These are phyloP conservation scores for Amniculicola lignicola DNA, from an alignment of 495 filamentous ascomycete species.

Conservation along the genomic window DNA sequence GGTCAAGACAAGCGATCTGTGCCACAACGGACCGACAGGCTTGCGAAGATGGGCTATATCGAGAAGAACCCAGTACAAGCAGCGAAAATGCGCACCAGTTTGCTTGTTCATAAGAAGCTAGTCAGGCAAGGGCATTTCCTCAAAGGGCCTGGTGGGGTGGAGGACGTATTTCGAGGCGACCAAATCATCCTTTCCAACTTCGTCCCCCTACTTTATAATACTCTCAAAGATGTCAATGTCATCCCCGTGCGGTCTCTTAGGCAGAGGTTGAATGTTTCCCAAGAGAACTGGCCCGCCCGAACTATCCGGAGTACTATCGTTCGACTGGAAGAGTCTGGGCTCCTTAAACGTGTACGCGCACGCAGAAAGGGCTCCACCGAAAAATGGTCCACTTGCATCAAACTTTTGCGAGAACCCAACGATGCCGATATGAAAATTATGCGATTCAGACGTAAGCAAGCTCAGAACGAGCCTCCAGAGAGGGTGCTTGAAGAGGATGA, in stretches of 20 bases:
- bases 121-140: constrained; percentile 50
- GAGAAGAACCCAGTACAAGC: constrained; percentile 69
- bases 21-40: constrained; percentile 71
- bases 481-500: constrained; percentile 32
- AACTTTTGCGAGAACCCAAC: constrained; percentile 70
- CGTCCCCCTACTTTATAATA: constrained; percentile 19
- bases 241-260: constrained; percentile 22
- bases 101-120: constrained; percentile 62
- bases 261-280: constrained; percentile 15
- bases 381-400: constrained; percentile 57
- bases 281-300: constrained; percentile 10
- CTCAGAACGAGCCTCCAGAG: background rate
- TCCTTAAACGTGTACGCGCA: constrained; percentile 64
- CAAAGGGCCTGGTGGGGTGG: constrained; percentile 18
- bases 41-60: constrained; percentile 78
- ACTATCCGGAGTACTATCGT: constrained; percentile 13
- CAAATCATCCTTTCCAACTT: constrained; percentile 23
- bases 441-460: background rate
- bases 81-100: constrained; percentile 63
- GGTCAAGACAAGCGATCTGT: constrained; percentile 89
- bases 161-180: constrained; percentile 20
- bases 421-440: constrained; percentile 61
- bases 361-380: constrained; percentile 46
- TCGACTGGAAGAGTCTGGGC: constrained; percentile 66
- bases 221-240: constrained; percentile 20